These are phyloP conservation scores for Trypanosoma cruzi DNA, from an alignment of 208 protist species.

Conservation along the genomic window DNA sequence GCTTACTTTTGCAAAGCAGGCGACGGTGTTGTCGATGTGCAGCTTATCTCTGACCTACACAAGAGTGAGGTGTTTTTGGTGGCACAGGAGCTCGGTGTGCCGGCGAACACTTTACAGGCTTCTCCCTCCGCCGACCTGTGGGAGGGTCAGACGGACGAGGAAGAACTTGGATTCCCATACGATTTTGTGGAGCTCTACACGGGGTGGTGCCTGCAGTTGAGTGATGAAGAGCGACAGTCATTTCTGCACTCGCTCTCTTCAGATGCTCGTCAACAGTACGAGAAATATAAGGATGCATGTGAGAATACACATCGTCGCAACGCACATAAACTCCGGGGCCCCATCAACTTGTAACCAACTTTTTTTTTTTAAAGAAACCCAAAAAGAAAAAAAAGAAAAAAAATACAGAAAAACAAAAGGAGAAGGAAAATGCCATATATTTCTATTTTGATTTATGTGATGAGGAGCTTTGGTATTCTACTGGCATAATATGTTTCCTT, in stretches of 20 bases:
- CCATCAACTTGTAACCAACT: constrained; percentile 60
- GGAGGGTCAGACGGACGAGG: constrained; percentile 96
- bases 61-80: constrained; percentile 95
- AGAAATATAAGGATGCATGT: constrained; percentile 61
- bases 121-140: constrained; percentile 95
- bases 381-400: background rate
- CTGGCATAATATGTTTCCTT: too few relatives aligned
- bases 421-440: background rate
- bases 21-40: constrained; percentile 96
- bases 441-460: too few relatives aligned
- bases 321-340: constrained; percentile 87
- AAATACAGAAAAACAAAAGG: background rate
- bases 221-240: constrained; percentile 48
- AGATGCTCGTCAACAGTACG: constrained; percentile 77
- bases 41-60: constrained; percentile 96
- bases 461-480: too few relatives aligned
- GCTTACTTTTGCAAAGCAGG: constrained; percentile 97
- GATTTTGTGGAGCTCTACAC: constrained; percentile 97
- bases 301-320: constrained; percentile 90
- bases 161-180: constrained; percentile 96
- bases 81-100: constrained; percentile 81
- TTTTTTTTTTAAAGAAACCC: background rate
- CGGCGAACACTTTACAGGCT: constrained; percentile 78
- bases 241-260: constrained; percentile 48
- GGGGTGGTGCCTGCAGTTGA: constrained; percentile 70